Evolutionary conservation across 208 protist genomes (phyloP).

Genomic region (Jaenimonas drosophilae): DNA sequence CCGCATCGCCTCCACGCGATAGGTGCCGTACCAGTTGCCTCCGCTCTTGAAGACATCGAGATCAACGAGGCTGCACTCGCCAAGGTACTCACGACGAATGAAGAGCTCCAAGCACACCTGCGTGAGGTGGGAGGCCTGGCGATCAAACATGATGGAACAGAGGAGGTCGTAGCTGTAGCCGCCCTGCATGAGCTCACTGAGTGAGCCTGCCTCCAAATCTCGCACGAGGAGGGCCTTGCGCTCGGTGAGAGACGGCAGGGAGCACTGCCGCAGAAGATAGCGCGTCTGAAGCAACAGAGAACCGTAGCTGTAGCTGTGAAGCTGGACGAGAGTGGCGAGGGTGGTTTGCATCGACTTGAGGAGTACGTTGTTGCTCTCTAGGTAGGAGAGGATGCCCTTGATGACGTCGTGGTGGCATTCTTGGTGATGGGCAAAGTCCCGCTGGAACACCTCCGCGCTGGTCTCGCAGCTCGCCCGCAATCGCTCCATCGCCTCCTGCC

Average conservation of each 20-base stretch:
- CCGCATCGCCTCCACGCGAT: slow-evolving; percentile 43
- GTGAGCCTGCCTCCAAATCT: slow-evolving; percentile 39
- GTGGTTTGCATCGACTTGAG: slow-evolving; percentile 44
- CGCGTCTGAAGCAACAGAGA: slow-evolving; percentile 55
- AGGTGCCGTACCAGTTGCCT: slow-evolving; percentile 47
- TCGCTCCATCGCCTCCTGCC: slow-evolving; percentile 60
- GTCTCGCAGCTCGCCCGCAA: slow-evolving; percentile 34
- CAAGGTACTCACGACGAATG: slow-evolving; percentile 75
- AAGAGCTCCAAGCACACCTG: slow-evolving; percentile 67
- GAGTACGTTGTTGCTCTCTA: slow-evolving; percentile 39
- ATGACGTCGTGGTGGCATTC: slow-evolving; percentile 62
- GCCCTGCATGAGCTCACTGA: slow-evolving; percentile 34
- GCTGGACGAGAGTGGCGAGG: slow-evolving; percentile 33
- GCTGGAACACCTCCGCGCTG: slow-evolving; percentile 25
- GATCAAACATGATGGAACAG: slow-evolving; percentile 76
- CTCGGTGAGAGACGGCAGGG: slow-evolving; percentile 58
- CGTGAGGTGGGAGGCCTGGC: slow-evolving; percentile 47
- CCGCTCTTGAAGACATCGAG: slow-evolving; percentile 51
- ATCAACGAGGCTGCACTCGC: slow-evolving; percentile 36
- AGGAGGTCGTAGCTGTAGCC: slow-evolving; percentile 62
- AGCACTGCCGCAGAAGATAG: slow-evolving; percentile 62
- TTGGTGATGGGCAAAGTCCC: slow-evolving; percentile 74
- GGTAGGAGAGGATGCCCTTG: slow-evolving; percentile 32
- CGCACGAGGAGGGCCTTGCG: slow-evolving; percentile 54
- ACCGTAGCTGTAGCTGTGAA: slow-evolving; percentile 44